Evolutionary conservation across 2,329 filamentous ascomycete species (phyloP), one percentile per base, ranked within the genome.

Genomic region (Penicillium sp.): DNA sequence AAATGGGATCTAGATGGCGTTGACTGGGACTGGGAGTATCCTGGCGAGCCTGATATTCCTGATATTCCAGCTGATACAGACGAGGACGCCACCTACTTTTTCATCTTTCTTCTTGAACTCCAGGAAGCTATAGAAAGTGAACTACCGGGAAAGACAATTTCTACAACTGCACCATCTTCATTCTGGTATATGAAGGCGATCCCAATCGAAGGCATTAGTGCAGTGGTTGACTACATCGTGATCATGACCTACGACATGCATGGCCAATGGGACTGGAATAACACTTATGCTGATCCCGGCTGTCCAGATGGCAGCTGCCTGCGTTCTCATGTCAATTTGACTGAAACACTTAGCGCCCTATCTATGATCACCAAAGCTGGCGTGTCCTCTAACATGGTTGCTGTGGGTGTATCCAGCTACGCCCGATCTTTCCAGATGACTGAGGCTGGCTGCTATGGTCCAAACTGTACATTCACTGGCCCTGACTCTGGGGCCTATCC

Each of bases 271-370:
- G 33, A n/a, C 13, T 37, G 9, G 4, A 11, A 11, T 5, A 5
- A 14, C 9, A 11, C 31, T 3, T 33, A 33, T 33, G 4, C 9
- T 11, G 31, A 33, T 33, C 26, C 22, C 3, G 46, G 46, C 19
- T 48, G 46, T 13, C 3, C n/a, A 2, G 46, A 11, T 35, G 46
- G 13, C 35, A 37, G 9, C 16, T 52, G 48, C 9, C 11, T 44
- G 0, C 71, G 74, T 0, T 71, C 66, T 0, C 75, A 78, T 48
- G 66, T 77, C 52, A 78, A 79, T 62, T 54, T 67, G 33, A 79
- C 75, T 0, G 74, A 78, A 52, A 75, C 70, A 0, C 49, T 56
- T 0, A 57, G 64, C 8, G 57, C 75, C 0, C 62, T 79, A 3
- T 26, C 48, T 0, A 56, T 56, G 54, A 43, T 56, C n/a, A 56